phyloP scores from a whole-genome alignment of 441 rosid species.

The Rhodomyrtus psidioides region DNA sequence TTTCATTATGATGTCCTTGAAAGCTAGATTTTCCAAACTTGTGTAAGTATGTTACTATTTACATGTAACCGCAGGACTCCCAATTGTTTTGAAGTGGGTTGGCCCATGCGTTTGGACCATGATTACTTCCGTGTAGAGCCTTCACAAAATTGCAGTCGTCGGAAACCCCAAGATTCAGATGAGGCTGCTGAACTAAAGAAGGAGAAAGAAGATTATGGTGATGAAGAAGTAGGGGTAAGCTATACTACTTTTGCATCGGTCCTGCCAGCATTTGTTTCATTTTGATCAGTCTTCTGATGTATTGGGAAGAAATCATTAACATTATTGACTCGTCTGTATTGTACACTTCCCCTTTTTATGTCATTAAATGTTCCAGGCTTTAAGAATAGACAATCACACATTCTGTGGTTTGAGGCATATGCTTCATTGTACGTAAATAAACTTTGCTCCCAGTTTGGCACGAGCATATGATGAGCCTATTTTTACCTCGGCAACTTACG shows the following conservation, averaged over 20 bases:
- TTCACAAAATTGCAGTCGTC: slow-evolving; percentile 18
- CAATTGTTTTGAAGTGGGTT: slow-evolving; percentile 83
- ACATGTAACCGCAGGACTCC: slow-evolving; percentile 58
- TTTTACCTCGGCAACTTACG: background rate
- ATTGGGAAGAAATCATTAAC: background rate
- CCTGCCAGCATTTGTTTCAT: slow-evolving; percentile 5
- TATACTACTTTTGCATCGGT: background rate
- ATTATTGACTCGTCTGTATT: background rate
- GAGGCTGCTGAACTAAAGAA: slow-evolving; percentile 18
- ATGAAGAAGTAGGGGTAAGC: slow-evolving; percentile 63
- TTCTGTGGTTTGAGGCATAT: background rate
- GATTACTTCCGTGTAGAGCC: slow-evolving; percentile 52
- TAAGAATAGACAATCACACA: background rate
- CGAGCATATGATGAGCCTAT: background rate
- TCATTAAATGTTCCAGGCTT: background rate
- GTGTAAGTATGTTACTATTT: background rate
- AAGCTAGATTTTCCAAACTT: background rate
- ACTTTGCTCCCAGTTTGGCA: background rate
- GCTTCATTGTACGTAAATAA: background rate
- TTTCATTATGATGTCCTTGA: background rate
- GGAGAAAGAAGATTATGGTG: slow-evolving; percentile 35
- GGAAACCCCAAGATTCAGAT: slow-evolving; percentile 10
- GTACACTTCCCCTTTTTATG: background rate
- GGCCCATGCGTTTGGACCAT: slow-evolving; percentile 83
- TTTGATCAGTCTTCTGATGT: background rate